Percentiles rank a stretch among this genome's conserved stretches.
Conservation (phyloP, 257 asterid species). For the Anisodus tanguticus region DNA sequence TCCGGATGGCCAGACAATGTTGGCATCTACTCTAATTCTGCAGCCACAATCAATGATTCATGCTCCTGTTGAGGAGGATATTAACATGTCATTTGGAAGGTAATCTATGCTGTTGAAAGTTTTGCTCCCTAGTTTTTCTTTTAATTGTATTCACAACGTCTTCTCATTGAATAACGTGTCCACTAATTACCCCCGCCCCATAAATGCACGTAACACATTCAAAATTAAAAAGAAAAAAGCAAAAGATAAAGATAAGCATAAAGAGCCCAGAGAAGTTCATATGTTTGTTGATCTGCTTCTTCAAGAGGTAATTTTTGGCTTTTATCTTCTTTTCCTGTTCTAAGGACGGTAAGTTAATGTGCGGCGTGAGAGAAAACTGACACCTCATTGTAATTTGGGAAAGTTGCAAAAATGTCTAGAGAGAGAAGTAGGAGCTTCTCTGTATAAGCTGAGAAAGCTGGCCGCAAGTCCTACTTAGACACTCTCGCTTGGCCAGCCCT, state of each 20-base stretch:
- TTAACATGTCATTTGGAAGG: constrained; percentile 98
- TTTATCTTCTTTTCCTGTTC: no score
- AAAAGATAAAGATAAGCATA: constrained; percentile 52
- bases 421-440: no score
- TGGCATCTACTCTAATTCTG: constrained; percentile 84
- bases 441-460: no score
- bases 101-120: constrained; percentile 28
- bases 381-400: not conserved
- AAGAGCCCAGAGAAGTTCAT: constrained; percentile 99
- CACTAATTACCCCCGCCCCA: not conserved
- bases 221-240: not conserved
- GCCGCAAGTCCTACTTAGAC: no score
- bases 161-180: not conserved
- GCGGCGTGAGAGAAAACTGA: not conserved
- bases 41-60: constrained; percentile 68
- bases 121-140: constrained; percentile 20
- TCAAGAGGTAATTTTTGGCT: constrained; percentile 64
- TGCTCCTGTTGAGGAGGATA: constrained; percentile 84
- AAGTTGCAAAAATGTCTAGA: no score
- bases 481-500: not conserved
- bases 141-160: not conserved
- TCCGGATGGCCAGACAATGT: constrained; percentile 88
- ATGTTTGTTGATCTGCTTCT: constrained; percentile 95
- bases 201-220: not conserved
- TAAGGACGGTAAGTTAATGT: not conserved